phyloP scores from a whole-genome alignment of 129 eudicot genomes.

The Heracleum sosnowskyi region DNA sequence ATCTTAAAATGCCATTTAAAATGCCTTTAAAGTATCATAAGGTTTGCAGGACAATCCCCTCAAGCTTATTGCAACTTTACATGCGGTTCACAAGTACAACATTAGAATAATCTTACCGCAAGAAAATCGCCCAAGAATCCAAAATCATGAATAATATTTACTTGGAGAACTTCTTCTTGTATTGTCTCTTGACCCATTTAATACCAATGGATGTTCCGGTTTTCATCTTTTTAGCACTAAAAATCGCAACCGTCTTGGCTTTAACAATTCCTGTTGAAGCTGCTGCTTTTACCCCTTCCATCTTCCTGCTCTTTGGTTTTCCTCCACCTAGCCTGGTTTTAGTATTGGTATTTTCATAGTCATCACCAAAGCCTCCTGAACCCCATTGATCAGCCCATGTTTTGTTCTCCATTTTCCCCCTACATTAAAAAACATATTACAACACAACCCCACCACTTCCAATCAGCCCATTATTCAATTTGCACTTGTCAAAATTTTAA shows the following conservation, averaged over 20 bases:
- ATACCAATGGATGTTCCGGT: constrained; percentile 40
- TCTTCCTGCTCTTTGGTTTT: constrained; percentile 20
- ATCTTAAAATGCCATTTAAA: not conserved
- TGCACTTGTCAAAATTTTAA: not conserved
- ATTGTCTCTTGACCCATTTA: constrained; percentile 48
- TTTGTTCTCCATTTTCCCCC: constrained; percentile 32
- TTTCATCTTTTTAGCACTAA: constrained; percentile 45
- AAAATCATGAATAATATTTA: constrained; percentile 9
- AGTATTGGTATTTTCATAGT: constrained; percentile 12
- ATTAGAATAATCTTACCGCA: not conserved
- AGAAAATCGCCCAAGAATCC: not conserved
- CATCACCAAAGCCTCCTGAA: constrained; percentile 11
- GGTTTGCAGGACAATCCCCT: not conserved
- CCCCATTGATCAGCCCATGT: constrained; percentile 53
- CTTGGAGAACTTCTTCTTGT: constrained; percentile 16
- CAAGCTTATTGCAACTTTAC: not conserved
- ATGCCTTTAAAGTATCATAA: not conserved
- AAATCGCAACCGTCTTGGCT: constrained; percentile 41
- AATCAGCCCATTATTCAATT: not conserved
- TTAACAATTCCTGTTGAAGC: constrained; percentile 42
- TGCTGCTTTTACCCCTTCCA: constrained; percentile 39
- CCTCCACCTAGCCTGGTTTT: constrained; percentile 12
- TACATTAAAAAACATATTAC: not conserved
- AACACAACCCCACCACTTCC: not conserved
- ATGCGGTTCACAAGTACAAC: not conserved